Conservation (phyloP, 352 stramenopile genomes). For the Globisporangium middletonii region DNA sequence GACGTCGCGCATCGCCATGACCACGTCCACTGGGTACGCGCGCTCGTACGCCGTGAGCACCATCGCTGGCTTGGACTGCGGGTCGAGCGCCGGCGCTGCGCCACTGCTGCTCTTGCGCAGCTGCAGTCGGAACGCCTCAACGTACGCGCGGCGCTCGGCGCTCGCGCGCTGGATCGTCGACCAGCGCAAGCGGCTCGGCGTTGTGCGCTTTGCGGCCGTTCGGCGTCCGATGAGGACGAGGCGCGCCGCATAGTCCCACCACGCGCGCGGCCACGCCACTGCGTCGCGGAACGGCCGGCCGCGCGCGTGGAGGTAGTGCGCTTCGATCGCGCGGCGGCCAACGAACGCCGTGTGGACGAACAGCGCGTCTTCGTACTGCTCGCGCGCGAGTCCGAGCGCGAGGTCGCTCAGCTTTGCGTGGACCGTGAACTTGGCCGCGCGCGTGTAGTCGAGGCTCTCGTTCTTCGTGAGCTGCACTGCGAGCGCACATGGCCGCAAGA, state of each 20-base stretch:
- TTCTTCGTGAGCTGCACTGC: slow-evolving; percentile 74
- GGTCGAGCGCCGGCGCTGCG: slow-evolving; percentile 18
- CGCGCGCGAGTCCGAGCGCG: slow-evolving; percentile 45
- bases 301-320: slow-evolving; percentile 55
- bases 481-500: slow-evolving; percentile 46
- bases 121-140: slow-evolving; percentile 45
- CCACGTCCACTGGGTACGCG: slow-evolving; percentile 61
- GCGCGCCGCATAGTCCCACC: slow-evolving; percentile 71
- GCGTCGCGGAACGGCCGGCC: slow-evolving; percentile 49
- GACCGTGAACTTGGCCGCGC: slow-evolving; percentile 61
- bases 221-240: slow-evolving; percentile 34
- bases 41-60: slow-evolving; percentile 47
- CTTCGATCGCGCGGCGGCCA: slow-evolving; percentile 50
- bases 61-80: slow-evolving; percentile 32
- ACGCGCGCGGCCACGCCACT: slow-evolving; percentile 35
- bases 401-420: slow-evolving; percentile 44
- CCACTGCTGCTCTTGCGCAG: slow-evolving; percentile 27
- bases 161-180: slow-evolving; percentile 46
- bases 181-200: slow-evolving; percentile 33
- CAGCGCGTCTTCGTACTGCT: slow-evolving; percentile 80
- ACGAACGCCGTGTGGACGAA: slow-evolving; percentile 68
- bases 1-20: slow-evolving; percentile 51
- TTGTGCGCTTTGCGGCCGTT: background rate
- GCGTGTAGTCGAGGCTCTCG: slow-evolving; percentile 61
- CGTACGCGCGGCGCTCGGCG: slow-evolving; percentile 53